phyloP scores from a whole-genome alignment of 2,329 filamentous ascomycete genomes.

The Neopestalotiopsis sp. region DNA sequence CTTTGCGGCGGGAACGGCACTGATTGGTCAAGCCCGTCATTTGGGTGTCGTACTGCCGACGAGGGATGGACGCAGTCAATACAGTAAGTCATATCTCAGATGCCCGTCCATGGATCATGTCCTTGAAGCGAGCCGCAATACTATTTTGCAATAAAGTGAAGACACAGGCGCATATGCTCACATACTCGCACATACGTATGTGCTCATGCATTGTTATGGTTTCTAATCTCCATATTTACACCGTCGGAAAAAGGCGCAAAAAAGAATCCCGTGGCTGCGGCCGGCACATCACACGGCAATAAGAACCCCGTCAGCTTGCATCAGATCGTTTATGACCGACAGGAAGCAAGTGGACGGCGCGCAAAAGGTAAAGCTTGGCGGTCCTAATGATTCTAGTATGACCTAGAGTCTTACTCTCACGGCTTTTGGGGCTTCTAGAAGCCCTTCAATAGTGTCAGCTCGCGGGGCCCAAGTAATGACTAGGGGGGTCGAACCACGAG shows the following conservation, averaged over 20 bases:
- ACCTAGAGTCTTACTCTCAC: constrained; percentile 8
- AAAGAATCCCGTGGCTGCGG: not conserved
- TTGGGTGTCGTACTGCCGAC: not conserved
- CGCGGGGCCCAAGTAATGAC: not conserved
- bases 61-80: not conserved
- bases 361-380: not conserved
- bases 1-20: not conserved
- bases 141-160: not conserved
- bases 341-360: not conserved
- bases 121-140: not conserved
- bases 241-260: not conserved
- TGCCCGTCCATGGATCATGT: not conserved
- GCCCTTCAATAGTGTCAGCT: constrained; percentile 11
- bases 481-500: not conserved
- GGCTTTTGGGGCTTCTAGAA: constrained; percentile 17
- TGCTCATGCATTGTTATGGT: not conserved
- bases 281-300: not conserved
- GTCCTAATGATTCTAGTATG: not conserved
- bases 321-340: not conserved
- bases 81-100: not conserved
- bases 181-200: not conserved
- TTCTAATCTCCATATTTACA: not conserved
- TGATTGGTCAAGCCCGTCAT: constrained; percentile 5
- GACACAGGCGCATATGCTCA: not conserved
- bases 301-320: not conserved